A percentile compares a stretch with the other conserved stretches of the same genome.
Conservation (phyloP, 2,329 filamentous ascomycete genomes). For the Scleromitrula shiraiana region DNA sequence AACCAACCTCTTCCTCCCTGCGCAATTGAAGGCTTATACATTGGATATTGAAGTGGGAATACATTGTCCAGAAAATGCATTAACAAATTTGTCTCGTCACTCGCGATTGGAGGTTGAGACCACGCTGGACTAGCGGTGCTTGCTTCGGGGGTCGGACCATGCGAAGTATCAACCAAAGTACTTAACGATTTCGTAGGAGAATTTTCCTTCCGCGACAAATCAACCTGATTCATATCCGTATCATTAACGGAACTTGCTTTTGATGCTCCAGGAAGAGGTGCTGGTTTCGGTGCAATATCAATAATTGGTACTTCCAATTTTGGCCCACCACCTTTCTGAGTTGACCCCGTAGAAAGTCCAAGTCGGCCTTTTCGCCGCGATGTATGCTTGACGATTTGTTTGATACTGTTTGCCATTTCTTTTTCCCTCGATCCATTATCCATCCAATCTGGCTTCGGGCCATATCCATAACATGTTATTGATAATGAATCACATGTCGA, state of each 20-base stretch:
- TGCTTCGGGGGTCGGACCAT: neutral
- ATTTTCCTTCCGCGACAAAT: neutral
- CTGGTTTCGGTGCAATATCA: neutral
- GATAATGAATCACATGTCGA: conserved; percentile 41
- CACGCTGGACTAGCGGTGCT: conserved; percentile 8
- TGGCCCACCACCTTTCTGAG: conserved; percentile 4
- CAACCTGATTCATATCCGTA: neutral
- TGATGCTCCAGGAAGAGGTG: neutral
- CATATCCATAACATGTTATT: conserved; percentile 47
- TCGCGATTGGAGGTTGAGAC: neutral
- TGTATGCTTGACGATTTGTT: conserved; percentile 48
- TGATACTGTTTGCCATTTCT: conserved; percentile 44
- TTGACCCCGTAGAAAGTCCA: neutral
- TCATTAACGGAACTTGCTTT: neutral
- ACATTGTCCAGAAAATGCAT: conserved; percentile 56
- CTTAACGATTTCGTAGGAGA: neutral
- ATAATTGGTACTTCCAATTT: conserved; percentile 3
- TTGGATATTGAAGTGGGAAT: conserved; percentile 55
- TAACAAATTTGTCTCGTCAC: conserved; percentile 39
- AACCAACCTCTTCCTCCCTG: conserved; percentile 54
- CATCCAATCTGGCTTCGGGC: conserved; percentile 30
- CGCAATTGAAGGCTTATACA: conserved; percentile 48
- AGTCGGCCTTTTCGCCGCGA: conserved; percentile 34
- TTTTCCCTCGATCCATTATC: conserved; percentile 33
- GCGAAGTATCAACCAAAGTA: neutral